Percentiles rank a stretch among this genome's conserved stretches.
Evolutionary conservation across 768 basidiomycete species (phyloP).

Genomic region (Mrakia blollopis): DNA sequence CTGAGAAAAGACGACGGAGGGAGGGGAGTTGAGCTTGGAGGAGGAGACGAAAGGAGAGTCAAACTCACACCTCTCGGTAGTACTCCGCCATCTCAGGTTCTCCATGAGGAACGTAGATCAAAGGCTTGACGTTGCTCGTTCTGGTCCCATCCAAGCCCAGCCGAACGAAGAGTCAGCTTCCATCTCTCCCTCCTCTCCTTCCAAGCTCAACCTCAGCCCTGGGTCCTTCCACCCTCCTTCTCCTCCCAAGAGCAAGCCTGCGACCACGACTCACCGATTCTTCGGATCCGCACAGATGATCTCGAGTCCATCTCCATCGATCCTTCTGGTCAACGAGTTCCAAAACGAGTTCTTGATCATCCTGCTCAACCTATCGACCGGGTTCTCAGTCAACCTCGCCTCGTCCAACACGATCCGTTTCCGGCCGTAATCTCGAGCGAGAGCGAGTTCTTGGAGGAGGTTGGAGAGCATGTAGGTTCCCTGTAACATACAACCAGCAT

Average conservation of each 20-base stretch:
- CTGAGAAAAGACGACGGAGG: constrained; percentile 32
- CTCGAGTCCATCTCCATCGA: constrained; percentile 94
- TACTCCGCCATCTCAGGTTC: constrained; percentile 92
- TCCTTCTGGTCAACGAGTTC: constrained; percentile 92
- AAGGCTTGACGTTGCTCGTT: constrained; percentile 77
- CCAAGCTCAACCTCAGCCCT: no score
- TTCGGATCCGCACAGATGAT: constrained; percentile 98
- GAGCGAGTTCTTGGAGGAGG: constrained; percentile 94
- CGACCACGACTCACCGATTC: constrained; percentile 51
- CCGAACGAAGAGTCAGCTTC: not conserved
- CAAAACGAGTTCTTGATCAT: constrained; percentile 99
- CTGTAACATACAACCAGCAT: constrained; percentile 45
- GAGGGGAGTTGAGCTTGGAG: not conserved
- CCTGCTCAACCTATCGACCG: constrained; percentile 88
- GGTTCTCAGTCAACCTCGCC: constrained; percentile 93
- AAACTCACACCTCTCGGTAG: constrained; percentile 70
- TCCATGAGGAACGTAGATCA: constrained; percentile 90
- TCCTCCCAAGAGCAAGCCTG: not conserved
- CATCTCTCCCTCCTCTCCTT: constrained; percentile 37
- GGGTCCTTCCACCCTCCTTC: constrained; percentile 56
- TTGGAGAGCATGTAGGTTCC: constrained; percentile 99
- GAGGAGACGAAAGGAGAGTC: not conserved
- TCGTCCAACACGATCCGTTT: constrained; percentile 99
- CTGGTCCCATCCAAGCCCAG: constrained; percentile 40
- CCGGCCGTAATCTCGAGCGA: constrained; percentile 88